Evolutionary conservation across 179 eudicot genomes (phyloP).

Genomic region (Camellia oleifera): DNA sequence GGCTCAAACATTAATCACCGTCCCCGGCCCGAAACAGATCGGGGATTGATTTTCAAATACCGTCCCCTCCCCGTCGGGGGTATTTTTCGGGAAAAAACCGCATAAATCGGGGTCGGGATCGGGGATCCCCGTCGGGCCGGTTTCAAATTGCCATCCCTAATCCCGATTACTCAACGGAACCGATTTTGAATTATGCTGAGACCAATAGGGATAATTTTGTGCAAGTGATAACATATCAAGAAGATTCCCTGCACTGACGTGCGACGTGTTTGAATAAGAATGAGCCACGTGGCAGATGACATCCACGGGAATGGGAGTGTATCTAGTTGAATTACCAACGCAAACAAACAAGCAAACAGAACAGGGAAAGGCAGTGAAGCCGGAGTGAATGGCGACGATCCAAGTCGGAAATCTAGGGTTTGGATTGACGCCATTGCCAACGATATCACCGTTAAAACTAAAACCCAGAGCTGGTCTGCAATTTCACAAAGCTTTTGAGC

Average conservation of each 20-base stretch:
- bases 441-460: constrained; percentile 1
- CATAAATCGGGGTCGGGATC: too few relatives aligned
- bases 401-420: constrained; percentile 30
- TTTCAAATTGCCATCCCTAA: too few relatives aligned
- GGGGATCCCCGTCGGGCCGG: too few relatives aligned
- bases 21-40: too few relatives aligned
- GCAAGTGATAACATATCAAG: neutral
- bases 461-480: neutral
- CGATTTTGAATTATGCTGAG: too few relatives aligned
- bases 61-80: too few relatives aligned
- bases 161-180: too few relatives aligned
- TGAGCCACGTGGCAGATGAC: neutral
- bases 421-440: constrained; percentile 20
- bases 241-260: neutral
- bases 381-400: constrained; percentile 6
- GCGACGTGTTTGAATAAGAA: neutral
- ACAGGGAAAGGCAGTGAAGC: neutral
- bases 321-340: constrained; percentile 16
- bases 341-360: neutral
- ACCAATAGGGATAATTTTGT: too few relatives aligned
- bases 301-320: neutral
- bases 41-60: too few relatives aligned
- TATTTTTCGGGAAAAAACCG: too few relatives aligned
- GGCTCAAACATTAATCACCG: too few relatives aligned
- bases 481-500: constrained; percentile 5